Base-by-base conservation (phyloP, 371 early-diverging fungal species). In the Fennellomyces sp. region DNA sequence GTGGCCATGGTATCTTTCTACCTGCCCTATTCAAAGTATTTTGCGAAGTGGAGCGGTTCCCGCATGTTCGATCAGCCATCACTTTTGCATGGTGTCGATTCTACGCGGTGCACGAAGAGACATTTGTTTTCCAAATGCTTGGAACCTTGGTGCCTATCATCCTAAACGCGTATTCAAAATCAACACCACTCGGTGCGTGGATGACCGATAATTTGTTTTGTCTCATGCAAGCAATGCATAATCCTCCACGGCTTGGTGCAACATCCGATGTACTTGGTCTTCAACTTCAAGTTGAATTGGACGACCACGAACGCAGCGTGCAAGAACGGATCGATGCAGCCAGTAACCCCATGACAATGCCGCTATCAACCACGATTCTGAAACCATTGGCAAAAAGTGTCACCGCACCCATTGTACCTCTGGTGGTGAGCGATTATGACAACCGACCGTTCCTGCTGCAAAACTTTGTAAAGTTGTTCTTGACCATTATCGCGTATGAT, bases 81-180 rank as follows among this genome's bases (percentile, higher is more conserved):
- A 75, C 69, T n/a, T 84, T 78, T 57, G 75, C 81, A 0, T 84
- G 84, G 74, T 78, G 79, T 51, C 71, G 83, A n/a, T 87, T 88
- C 21, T 87, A 83, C 55, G 74, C 81, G 19, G 70, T 87, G 1
- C 89, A 88, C 42, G 83, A 84, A 65, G 89, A 88, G 51, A 68
- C 89, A 0, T 88, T 88, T 68, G 73, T 88, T 1, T 85, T 88
- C 47, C 89, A 88, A 61, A 82, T 91, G 74, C 56, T 88, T 21
- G 89, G 89, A 4, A 65, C 78, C 6, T 61, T 88, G 11, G 81
- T 84, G 1, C 89, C 89, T 2, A 26, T 78, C 15, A 83, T 85
- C 33, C 75, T 88, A 2, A 75, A 68, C 8, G 78, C 71, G 0
- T 73, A 70, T 52, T 42, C 50, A 13, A 67, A 70, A 30, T 81